Base-by-base conservation (phyloP, 768 basidiomycete species). In the Amanita subjunquillea region DNA sequence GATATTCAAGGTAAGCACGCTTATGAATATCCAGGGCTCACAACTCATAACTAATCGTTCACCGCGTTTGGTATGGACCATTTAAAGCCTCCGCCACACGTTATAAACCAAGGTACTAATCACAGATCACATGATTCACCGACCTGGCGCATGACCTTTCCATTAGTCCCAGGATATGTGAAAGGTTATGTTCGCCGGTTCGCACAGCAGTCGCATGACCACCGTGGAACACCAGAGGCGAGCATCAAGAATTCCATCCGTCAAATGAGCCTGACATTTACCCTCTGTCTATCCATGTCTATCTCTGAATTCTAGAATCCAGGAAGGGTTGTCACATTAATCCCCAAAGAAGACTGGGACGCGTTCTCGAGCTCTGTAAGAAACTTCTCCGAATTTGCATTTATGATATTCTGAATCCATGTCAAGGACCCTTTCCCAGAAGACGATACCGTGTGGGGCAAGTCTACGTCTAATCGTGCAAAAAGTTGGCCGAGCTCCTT, bases 131-230 rank as follows among this genome's bases (percentile, higher is more conserved):
- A 13, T 38, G 2, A 23, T 25, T 25, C 13, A 17, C 30, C 17
- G 23, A 6, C 13, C 4, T 34, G 20, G n/a, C 25, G 15, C 23
- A 17, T 43, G 39, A 40, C 42, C 20, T n/a, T 8, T 0, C 17
- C 17, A 13, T 32, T 53, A 86, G 88, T 74, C 0, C 74, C 88
- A 0, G 93, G 93, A 8, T 96, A 85, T 60, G 70, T 96, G 58
- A 95, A 92, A 68, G 89, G 89, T 32, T 92, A 91, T 55, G 88
- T 94, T 0, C 79, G 92, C 1, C 73, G 93, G 25, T 96, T 96
- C 60, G 90, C 92, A 0, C 91, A 95, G 67, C 79, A 80, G 62
- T 94, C 91, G 52, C 88, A 91, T 63, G 93, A 97, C 62, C 93
- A 97, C 66, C 77, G 93, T 9, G 93, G 93, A 17, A 94, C 91